Conservation (phyloP, 1,139 yeast genomes). For the Taphrina pruni region DNA sequence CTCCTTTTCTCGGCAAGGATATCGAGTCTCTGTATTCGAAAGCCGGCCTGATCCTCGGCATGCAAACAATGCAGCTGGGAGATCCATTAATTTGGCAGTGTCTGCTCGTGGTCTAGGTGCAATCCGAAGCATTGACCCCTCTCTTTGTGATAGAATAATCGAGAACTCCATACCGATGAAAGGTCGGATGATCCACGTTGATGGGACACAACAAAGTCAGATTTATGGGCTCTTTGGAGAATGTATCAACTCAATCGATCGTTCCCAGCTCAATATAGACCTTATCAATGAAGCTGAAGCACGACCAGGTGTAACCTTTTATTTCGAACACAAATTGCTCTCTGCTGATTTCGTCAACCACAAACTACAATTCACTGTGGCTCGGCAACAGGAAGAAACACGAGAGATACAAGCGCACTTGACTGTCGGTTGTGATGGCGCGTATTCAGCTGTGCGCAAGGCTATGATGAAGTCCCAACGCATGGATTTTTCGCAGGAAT, state of each 20-base stretch:
- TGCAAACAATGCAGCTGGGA: constrained; percentile 50
- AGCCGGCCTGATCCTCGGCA: constrained; percentile 57
- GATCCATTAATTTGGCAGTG: constrained; percentile 86
- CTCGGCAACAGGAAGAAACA: constrained; percentile 40
- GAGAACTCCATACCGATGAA: constrained; percentile 77
- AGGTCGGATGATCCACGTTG: constrained; percentile 87
- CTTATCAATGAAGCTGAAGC: constrained; percentile 67
- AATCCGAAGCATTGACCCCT: constrained; percentile 64
- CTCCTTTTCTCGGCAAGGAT: constrained; percentile 77
- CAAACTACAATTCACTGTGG: not conserved
- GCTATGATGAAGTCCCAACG: constrained; percentile 62
- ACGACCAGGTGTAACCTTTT: constrained; percentile 56
- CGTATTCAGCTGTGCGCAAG: constrained; percentile 74
- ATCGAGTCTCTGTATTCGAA: constrained; percentile 72
- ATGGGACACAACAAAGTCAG: constrained; percentile 72
- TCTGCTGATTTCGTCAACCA: constrained; percentile 51
- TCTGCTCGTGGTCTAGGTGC: constrained; percentile 82
- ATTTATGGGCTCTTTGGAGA: constrained; percentile 76
- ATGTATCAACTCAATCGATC: constrained; percentile 80
- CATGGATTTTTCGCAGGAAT: constrained; percentile 75
- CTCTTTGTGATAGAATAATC: constrained; percentile 63
- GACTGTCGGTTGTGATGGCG: constrained; percentile 85
- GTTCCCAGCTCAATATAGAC: constrained; percentile 69
- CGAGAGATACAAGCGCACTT: constrained; percentile 58
- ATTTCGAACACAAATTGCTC: constrained; percentile 66